phyloP scores from a whole-genome alignment of 352 stramenopile species.

The Phytophthora quininea region DNA sequence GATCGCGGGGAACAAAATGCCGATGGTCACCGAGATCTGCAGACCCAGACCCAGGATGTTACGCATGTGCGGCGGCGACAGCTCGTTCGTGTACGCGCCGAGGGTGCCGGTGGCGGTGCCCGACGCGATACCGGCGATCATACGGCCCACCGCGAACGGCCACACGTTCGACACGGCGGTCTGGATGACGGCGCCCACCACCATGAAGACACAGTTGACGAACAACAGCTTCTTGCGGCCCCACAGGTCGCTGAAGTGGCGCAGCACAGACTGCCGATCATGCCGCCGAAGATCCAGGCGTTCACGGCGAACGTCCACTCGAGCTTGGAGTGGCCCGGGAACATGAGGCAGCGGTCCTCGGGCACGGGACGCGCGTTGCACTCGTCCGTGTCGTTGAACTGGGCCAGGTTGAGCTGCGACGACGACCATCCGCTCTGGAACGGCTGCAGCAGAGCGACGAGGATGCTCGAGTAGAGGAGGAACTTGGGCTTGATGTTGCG shows the following conservation, averaged over 20 bases:
- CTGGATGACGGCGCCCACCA: conserved; percentile 33
- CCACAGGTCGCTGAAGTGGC: conserved; percentile 33
- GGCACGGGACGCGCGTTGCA: conserved; percentile 30
- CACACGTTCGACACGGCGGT: conserved; percentile 21
- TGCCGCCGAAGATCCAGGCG: conserved; percentile 57
- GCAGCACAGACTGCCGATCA: conserved; percentile 49
- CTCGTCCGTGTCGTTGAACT: conserved; percentile 45
- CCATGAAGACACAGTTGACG: conserved; percentile 40
- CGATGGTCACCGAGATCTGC: conserved; percentile 30
- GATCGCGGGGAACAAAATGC: conserved; percentile 26
- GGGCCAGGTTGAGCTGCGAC: conserved; percentile 51
- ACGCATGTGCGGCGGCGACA: conserved; percentile 19
- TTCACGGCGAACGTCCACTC: conserved; percentile 29
- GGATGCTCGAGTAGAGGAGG: conserved; percentile 48
- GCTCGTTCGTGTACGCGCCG: conserved; percentile 23
- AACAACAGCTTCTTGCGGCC: conserved; percentile 35
- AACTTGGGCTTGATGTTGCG: conserved; percentile 33
- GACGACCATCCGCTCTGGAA: conserved; percentile 63
- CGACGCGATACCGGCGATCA: conserved; percentile 16
- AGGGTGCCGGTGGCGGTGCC: conserved; percentile 16
- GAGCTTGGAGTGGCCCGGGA: conserved; percentile 18
- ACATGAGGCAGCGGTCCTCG: conserved; percentile 17
- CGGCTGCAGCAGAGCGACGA: conserved; percentile 40
- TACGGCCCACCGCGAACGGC: conserved; percentile 23
- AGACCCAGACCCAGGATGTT: conserved; percentile 35